Evolutionary conservation across 257 asterid genomes (phyloP).

Genomic region (Lycium ferocissimum): DNA sequence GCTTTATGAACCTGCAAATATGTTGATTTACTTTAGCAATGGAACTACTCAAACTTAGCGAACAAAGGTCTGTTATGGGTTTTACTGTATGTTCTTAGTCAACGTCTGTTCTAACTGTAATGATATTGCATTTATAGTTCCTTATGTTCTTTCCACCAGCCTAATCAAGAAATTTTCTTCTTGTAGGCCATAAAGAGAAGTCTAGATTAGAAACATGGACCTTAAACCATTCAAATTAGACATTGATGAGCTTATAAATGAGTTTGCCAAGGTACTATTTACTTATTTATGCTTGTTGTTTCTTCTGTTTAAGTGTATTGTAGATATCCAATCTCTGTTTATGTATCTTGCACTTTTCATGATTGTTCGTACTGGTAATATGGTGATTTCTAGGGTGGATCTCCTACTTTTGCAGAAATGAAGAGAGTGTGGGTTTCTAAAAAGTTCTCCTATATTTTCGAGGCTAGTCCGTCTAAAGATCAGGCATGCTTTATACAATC

Average conservation of each 20-base stretch:
- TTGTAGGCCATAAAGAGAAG: constrained; percentile 1
- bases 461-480: constrained; percentile 81
- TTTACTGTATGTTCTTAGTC: background rate
- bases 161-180: background rate
- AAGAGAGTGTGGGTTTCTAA: constrained; percentile 76
- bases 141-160: background rate
- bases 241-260: constrained; percentile 79
- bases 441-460: constrained; percentile 78
- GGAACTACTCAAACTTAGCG: background rate
- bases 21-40: background rate
- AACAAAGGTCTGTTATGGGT: background rate
- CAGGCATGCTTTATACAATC: constrained; percentile 92
- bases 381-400: constrained; percentile 52
- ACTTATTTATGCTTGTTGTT: background rate
- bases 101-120: background rate
- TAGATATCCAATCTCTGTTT: background rate
- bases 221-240: constrained; percentile 78
- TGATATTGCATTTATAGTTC: background rate
- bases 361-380: background rate
- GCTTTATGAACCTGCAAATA: background rate
- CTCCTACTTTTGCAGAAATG: constrained; percentile 66
- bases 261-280: constrained; percentile 60
- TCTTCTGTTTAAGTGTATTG: background rate
- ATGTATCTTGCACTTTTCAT: background rate
- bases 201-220: constrained; percentile 54